phyloP scores from a whole-genome alignment of 1,284 basidiomycete genomes.

The Fistulina hepatica region DNA sequence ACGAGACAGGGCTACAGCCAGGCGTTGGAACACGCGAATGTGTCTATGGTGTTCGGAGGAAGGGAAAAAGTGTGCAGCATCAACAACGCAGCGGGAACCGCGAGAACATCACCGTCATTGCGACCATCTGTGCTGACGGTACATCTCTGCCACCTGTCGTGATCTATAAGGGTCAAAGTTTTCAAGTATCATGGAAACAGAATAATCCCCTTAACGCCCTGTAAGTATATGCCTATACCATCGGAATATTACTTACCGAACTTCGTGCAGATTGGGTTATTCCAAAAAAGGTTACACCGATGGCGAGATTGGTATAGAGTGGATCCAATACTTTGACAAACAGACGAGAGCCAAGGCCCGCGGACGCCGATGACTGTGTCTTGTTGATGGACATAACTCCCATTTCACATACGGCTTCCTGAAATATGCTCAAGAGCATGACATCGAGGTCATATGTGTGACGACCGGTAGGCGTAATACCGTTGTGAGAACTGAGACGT shows the following conservation, averaged over 20 bases:
- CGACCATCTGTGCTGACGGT: conserved; percentile 17
- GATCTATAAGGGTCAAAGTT: conserved; percentile 30
- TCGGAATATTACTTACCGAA: conserved; percentile 5
- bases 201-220: conserved; percentile 28
- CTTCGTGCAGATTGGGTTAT: conserved; percentile 23
- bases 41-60: conserved; percentile 21
- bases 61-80: conserved; percentile 13
- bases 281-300: conserved; percentile 28
- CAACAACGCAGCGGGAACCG: conserved; percentile 14
- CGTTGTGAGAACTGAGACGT: no score
- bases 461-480: no score
- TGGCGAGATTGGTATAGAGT: conserved; percentile 27
- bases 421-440: conserved; percentile 21
- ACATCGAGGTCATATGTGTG: conserved; percentile 27
- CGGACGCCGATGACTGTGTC: conserved; percentile 20
- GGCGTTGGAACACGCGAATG: conserved; percentile 16
- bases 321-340: conserved; percentile 27
- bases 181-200: conserved; percentile 25
- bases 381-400: conserved; percentile 34
- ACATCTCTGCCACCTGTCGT: conserved; percentile 20
- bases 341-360: conserved; percentile 23
- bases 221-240: conserved; percentile 19
- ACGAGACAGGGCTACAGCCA: conserved; percentile 25
- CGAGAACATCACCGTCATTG: conserved; percentile 16
- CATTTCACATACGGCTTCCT: conserved; percentile 31